A percentile compares a stretch with the other conserved stretches of the same genome.
Conservation (phyloP, 176 grass and related monocot species). For the Musa itinerans region DNA sequence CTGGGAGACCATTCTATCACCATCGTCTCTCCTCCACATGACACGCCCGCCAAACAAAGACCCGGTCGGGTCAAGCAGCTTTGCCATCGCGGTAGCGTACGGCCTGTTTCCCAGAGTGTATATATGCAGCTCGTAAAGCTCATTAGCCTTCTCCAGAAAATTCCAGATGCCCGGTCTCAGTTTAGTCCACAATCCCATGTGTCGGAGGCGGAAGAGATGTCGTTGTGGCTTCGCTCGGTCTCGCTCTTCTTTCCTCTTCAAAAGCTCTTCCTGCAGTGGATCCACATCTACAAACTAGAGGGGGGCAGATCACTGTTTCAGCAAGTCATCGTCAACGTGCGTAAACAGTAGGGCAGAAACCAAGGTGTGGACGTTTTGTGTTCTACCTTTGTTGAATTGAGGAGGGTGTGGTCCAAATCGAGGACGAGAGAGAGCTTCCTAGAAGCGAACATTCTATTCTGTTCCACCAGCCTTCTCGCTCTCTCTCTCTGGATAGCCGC, state of each 20-base stretch:
- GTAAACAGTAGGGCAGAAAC: neutral
- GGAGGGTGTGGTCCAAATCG: constrained; percentile 95
- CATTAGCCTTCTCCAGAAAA: constrained; percentile 89
- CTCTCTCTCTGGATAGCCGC: constrained; percentile 93
- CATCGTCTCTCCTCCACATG: constrained; percentile 69
- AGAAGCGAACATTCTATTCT: constrained; percentile 72
- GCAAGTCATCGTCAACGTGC: neutral
- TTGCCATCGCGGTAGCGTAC: constrained; percentile 95
- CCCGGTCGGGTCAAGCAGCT: constrained; percentile 76
- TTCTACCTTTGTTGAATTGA: constrained; percentile 92
- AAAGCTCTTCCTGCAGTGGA: constrained; percentile 61
- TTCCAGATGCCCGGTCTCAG: constrained; percentile 96
- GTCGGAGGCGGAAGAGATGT: constrained; percentile 74
- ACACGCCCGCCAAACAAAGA: constrained; percentile 74
- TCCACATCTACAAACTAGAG: constrained; percentile 90
- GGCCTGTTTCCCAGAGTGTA: constrained; percentile 96
- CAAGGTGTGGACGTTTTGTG: neutral
- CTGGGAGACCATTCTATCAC: constrained; percentile 65
- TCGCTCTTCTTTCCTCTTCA: constrained; percentile 87
- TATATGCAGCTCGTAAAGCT: constrained; percentile 79
- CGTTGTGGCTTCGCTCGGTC: constrained; percentile 54
- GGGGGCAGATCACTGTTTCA: neutral
- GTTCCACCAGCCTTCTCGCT: constrained; percentile 74
- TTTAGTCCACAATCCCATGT: constrained; percentile 98
- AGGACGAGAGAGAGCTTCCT: constrained; percentile 85